phyloP scores from a whole-genome alignment of 441 rosid genomes.

The Populus trichocarpa region DNA sequence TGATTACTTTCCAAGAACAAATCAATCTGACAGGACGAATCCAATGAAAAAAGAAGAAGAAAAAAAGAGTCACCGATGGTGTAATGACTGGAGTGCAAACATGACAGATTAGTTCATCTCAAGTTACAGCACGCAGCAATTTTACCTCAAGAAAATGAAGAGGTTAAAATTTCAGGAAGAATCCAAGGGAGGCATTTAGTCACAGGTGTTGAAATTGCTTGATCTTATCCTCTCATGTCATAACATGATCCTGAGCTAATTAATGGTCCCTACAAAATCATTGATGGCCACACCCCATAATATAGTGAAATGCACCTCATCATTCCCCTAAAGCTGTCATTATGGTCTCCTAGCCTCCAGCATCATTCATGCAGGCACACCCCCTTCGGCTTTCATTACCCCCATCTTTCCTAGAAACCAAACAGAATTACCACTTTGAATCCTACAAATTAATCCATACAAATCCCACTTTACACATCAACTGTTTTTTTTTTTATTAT shows the following conservation, averaged over 20 bases:
- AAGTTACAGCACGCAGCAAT: no score
- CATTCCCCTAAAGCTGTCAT: not conserved
- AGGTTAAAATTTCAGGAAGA: no score
- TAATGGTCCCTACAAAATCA: not conserved
- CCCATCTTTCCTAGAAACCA: not conserved
- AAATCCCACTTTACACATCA: not conserved
- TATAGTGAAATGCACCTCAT: not conserved
- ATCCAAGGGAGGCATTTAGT: no score
- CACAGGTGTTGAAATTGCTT: not conserved
- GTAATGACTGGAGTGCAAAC: no score
- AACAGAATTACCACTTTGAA: not conserved
- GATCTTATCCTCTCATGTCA: not conserved
- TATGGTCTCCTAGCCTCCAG: not conserved
- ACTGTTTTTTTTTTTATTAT: not conserved
- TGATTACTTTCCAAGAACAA: no score
- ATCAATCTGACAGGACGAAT: no score
- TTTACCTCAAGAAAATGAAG: no score
- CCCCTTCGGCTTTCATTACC: not conserved
- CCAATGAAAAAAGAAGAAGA: no score
- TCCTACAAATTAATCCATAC: not conserved
- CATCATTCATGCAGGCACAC: not conserved
- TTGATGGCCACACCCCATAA: not conserved
- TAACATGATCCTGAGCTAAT: not conserved
- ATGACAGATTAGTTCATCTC: no score
- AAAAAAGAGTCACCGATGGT: no score